Percentiles rank a stretch among this genome's conserved stretches.
Evolutionary conservation across 352 stramenopile species (phyloP).

Genomic region (Phytopythium montanum): DNA sequence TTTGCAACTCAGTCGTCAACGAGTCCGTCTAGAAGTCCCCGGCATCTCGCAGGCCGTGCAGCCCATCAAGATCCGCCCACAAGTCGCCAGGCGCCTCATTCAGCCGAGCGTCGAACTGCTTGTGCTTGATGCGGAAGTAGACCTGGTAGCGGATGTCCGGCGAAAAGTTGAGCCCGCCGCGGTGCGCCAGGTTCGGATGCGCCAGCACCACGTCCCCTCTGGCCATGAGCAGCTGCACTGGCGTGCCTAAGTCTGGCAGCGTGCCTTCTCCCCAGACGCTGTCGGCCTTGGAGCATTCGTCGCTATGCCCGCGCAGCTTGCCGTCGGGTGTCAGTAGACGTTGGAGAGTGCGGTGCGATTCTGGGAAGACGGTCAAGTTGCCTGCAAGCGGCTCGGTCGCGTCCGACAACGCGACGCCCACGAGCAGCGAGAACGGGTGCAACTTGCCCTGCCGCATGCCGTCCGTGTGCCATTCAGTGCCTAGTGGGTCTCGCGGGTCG

Average conservation of each 20-base stretch:
- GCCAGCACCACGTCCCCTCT: slow-evolving; percentile 69
- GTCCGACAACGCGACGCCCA: slow-evolving; percentile 70
- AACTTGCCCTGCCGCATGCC: slow-evolving; percentile 71
- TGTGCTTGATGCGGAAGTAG: slow-evolving; percentile 83
- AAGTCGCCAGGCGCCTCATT: slow-evolving; percentile 21
- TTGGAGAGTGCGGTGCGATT: slow-evolving; percentile 53
- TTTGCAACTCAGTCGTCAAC: neutral
- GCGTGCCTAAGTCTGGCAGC: slow-evolving; percentile 57
- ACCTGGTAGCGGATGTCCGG: slow-evolving; percentile 79
- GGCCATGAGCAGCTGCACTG: slow-evolving; percentile 50
- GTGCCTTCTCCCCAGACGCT: slow-evolving; percentile 79
- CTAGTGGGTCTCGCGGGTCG: slow-evolving; percentile 46
- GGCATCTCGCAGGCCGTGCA: slow-evolving; percentile 16
- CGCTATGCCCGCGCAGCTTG: slow-evolving; percentile 44
- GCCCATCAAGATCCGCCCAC: slow-evolving; percentile 55
- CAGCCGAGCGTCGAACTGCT: slow-evolving; percentile 35
- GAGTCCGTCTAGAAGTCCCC: neutral
- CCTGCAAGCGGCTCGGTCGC: slow-evolving; percentile 49
- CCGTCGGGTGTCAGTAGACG: slow-evolving; percentile 41
- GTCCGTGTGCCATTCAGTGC: slow-evolving; percentile 82
- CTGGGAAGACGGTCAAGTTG: slow-evolving; percentile 76
- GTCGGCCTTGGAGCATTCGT: slow-evolving; percentile 58
- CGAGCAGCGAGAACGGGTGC: slow-evolving; percentile 67
- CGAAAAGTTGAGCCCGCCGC: slow-evolving; percentile 78
- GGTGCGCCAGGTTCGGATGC: slow-evolving; percentile 70